These are phyloP conservation scores for Maudiozyma barnettii DNA, from an alignment of 805 yeast species.

Conservation along the genomic window DNA sequence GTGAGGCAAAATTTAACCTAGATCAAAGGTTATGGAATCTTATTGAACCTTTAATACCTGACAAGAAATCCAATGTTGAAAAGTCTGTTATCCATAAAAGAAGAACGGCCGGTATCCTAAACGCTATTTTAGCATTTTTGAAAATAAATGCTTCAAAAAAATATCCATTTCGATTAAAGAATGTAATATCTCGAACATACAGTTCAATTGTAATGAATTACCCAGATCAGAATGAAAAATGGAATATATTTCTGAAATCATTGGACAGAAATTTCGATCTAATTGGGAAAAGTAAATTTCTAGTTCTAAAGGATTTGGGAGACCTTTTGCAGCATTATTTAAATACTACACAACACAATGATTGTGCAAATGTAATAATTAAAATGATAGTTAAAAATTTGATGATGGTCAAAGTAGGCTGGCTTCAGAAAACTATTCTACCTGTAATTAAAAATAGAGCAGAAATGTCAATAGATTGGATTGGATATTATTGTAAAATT, in stretches of 20 bases:
- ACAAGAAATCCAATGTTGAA: not conserved
- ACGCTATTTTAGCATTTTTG: conserved; percentile 3
- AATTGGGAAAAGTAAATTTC: not conserved
- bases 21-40: conserved; percentile 20
- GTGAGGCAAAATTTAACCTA: conserved; percentile 12
- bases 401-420: conserved; percentile 6
- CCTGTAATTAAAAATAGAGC: conserved; percentile 14
- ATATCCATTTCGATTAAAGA: conserved; percentile 10
- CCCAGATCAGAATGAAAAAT: conserved; percentile 4
- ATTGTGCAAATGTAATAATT: conserved; percentile 3
- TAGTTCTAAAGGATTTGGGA: conserved; percentile 1
- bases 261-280: not conserved
- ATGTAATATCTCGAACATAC: not conserved
- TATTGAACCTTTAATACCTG: conserved; percentile 8
- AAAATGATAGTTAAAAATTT: conserved; percentile 9
- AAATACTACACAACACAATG: not conserved
- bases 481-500: conserved; percentile 19
- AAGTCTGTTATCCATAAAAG: not conserved
- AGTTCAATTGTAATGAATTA: conserved; percentile 1
- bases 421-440: conserved; percentile 20
- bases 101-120: not conserved
- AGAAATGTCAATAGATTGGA: conserved; percentile 9
- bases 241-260: conserved; percentile 4
- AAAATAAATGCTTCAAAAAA: conserved; percentile 7
- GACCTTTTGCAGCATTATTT: not conserved